A percentile compares a stretch with the other conserved stretches of the same genome.
Conservation (phyloP, 2,329 filamentous ascomycete genomes). For the Alternaria burnsii region DNA sequence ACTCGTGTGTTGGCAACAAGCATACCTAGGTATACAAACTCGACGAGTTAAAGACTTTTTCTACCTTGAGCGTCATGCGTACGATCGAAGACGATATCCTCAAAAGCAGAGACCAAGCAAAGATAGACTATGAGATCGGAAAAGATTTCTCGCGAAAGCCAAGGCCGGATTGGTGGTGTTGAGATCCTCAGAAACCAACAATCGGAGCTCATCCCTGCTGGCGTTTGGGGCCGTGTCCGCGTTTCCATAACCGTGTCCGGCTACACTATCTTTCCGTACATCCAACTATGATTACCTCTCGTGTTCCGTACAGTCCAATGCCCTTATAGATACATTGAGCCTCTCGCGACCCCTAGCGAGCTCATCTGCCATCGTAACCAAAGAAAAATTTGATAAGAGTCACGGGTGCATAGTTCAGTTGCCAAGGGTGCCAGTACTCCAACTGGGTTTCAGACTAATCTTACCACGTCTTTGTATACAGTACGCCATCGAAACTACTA, state of each 20-base stretch:
- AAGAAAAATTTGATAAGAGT: slow-evolving; percentile 21
- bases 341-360: slow-evolving; percentile 22
- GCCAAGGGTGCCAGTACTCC: too few relatives aligned
- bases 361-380: slow-evolving; percentile 28
- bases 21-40: background rate
- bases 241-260: background rate
- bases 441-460: too few relatives aligned
- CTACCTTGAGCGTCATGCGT: background rate
- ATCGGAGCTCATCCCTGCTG: background rate
- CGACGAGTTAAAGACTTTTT: background rate
- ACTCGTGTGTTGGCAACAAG: background rate
- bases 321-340: slow-evolving; percentile 20
- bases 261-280: background rate
- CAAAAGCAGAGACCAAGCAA: background rate
- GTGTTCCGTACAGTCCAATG: background rate
- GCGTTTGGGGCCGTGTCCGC: background rate
- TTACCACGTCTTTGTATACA: too few relatives aligned
- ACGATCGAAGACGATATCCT: background rate
- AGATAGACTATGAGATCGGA: background rate
- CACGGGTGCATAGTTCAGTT: slow-evolving; percentile 24
- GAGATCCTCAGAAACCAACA: background rate
- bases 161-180: background rate
- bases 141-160: background rate
- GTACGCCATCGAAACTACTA: background rate
- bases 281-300: background rate